A percentile compares a stretch with the other conserved stretches of the same genome.
Conservation (phyloP, 495 filamentous ascomycete genomes). For the Clohesyomyces aquaticus region DNA sequence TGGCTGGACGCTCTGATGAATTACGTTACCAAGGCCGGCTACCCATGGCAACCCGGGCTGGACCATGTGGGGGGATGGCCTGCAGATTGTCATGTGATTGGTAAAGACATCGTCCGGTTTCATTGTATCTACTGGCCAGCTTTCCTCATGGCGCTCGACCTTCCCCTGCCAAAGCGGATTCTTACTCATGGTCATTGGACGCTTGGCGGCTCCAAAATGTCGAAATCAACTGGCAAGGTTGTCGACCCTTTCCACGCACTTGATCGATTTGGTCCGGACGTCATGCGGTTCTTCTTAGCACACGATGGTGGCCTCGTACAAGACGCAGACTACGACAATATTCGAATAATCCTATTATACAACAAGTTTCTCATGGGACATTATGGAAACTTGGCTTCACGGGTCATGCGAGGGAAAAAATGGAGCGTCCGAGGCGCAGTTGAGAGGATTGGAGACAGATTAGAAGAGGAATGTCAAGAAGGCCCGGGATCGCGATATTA, state of each 20-base stretch:
- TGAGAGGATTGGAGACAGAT: conserved; percentile 10
- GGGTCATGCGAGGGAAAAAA: conserved; percentile 67
- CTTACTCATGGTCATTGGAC: conserved; percentile 96
- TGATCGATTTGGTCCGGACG: conserved; percentile 83
- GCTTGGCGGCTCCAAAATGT: conserved; percentile 87
- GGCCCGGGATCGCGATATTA: conserved; percentile 26
- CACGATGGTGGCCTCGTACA: conserved; percentile 72
- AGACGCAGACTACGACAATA: conserved; percentile 85
- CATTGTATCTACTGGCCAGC: conserved; percentile 99
- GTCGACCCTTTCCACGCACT: conserved; percentile 95
- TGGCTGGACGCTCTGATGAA: conserved; percentile 97
- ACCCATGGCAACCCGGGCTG: conserved; percentile 72
- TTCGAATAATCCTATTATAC: conserved; percentile 72
- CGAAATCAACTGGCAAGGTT: conserved; percentile 90
- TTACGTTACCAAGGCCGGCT: conserved; percentile 85
- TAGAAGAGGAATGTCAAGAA: conserved; percentile 19
- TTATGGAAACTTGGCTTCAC: conserved; percentile 76
- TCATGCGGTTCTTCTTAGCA: conserved; percentile 84
- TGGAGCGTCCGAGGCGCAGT: conserved; percentile 59
- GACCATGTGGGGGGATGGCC: conserved; percentile 76
- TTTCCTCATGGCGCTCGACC: conserved; percentile 83
- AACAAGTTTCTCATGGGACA: conserved; percentile 73
- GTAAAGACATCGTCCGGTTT: conserved; percentile 95
- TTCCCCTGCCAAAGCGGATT: conserved; percentile 80
- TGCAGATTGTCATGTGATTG: conserved; percentile 86